These are phyloP conservation scores for Silene conica DNA, from an alignment of 148 eudicot species.

Conservation along the genomic window DNA sequence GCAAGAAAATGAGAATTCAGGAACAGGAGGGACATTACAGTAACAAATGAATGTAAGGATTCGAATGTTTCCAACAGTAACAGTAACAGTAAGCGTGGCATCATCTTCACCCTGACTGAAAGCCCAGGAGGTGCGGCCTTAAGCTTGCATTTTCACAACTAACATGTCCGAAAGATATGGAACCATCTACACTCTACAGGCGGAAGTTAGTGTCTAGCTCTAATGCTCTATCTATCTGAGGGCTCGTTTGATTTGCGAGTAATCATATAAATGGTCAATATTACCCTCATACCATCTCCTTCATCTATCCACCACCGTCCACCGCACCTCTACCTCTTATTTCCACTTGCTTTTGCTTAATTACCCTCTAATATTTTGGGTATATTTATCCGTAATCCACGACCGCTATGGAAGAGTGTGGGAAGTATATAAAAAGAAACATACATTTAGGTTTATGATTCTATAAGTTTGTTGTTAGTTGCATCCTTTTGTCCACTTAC, in stretches of 20 bases:
- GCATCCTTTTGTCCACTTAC: slow-evolving; percentile 28
- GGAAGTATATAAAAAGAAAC: background rate
- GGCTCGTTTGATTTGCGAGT: background rate
- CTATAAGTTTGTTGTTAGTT: slow-evolving; percentile 32
- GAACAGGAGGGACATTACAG: background rate
- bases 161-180: slow-evolving; percentile 1
- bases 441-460: slow-evolving; percentile 6
- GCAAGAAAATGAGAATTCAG: background rate
- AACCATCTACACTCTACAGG: too few relatives aligned
- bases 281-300: background rate
- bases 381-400: background rate
- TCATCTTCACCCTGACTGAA: background rate
- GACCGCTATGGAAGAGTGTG: background rate
- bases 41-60: background rate
- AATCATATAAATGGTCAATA: background rate
- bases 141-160: background rate
- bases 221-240: background rate
- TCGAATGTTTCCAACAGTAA: background rate
- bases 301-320: background rate
- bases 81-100: background rate
- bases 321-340: background rate
- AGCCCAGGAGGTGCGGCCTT: background rate
- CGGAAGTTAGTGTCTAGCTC: too few relatives aligned
- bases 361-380: background rate
- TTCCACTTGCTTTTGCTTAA: background rate